phyloP scores from a whole-genome alignment of 257 asterid species.

The Gardenia jasminoides region DNA sequence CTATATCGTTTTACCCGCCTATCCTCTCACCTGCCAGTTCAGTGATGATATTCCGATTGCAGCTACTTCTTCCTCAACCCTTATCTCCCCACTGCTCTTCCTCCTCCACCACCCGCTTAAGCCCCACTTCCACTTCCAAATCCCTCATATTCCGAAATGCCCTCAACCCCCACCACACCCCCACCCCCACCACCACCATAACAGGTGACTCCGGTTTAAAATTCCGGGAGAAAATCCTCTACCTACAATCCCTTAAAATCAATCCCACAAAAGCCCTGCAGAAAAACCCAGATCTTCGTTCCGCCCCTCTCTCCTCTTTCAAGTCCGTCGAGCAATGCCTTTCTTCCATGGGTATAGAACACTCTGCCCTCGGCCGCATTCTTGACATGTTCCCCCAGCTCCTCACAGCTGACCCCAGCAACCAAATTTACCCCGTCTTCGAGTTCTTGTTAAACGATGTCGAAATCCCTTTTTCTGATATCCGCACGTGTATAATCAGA shows the following conservation, averaged over 20 bases:
- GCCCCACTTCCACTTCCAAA: background rate
- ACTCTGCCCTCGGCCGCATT: conserved; percentile 57
- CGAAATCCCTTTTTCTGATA: conserved; percentile 47
- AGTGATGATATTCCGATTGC: conserved; percentile 47
- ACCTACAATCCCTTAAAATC: conserved; percentile 52
- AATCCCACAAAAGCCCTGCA: conserved; percentile 60
- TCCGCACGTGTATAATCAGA: conserved; percentile 48
- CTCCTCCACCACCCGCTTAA: background rate
- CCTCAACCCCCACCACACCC: background rate
- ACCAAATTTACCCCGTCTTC: conserved; percentile 58
- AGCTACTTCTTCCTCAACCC: conserved; percentile 24
- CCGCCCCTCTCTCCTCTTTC: conserved; percentile 56
- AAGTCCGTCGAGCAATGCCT: conserved; percentile 60
- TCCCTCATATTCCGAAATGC: conserved; percentile 6
- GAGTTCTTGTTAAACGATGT: conserved; percentile 64
- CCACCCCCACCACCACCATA: conserved; percentile 15
- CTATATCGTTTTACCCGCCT: too few species aligned
- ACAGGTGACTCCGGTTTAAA: conserved; percentile 50
- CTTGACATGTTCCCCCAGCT: conserved; percentile 83
- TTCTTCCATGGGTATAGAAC: conserved; percentile 68
- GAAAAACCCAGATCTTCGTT: conserved; percentile 63
- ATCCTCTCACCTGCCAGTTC: too few species aligned
- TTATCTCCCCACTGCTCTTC: background rate
- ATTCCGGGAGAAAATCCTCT: conserved; percentile 57
- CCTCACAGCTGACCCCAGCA: conserved; percentile 65